Percentiles rank a stretch among this genome's conserved stretches.
Evolutionary conservation across 1,284 basidiomycete species (phyloP).

Genomic region (Ganoderma multipileum): DNA sequence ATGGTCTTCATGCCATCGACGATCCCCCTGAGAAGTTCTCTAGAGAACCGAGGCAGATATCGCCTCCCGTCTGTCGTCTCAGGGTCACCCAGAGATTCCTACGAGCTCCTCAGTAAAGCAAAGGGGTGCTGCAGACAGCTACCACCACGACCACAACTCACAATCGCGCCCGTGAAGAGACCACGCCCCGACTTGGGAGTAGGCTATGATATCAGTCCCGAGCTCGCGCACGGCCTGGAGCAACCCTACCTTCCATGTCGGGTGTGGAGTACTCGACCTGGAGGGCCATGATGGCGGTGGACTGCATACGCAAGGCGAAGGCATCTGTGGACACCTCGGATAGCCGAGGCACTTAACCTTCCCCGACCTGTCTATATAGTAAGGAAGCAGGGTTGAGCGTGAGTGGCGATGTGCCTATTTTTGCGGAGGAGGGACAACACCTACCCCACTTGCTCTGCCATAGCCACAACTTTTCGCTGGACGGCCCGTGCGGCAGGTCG

Average conservation of each 20-base stretch:
- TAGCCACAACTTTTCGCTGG: constrained; percentile 37
- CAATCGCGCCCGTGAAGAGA: constrained; percentile 62
- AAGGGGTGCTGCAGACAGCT: background rate
- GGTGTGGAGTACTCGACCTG: constrained; percentile 52
- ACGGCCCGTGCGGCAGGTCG: no score
- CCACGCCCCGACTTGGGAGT: constrained; percentile 52
- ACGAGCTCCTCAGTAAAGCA: background rate
- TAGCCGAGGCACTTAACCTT: constrained; percentile 51
- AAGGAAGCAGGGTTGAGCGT: background rate
- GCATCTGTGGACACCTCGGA: constrained; percentile 51
- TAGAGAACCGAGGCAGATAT: constrained; percentile 38
- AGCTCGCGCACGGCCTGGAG: constrained; percentile 41
- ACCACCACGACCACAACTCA: no score
- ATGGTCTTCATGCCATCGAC: background rate
- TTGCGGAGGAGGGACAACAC: constrained; percentile 7
- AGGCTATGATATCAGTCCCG: constrained; percentile 46
- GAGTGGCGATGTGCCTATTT: background rate
- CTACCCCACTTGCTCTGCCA: constrained; percentile 44
- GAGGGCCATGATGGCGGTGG: constrained; percentile 48
- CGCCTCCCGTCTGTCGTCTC: constrained; percentile 53
- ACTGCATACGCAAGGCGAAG: constrained; percentile 51
- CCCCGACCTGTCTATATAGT: constrained; percentile 41
- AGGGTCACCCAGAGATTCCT: constrained; percentile 59
- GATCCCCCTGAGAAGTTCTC: constrained; percentile 48
- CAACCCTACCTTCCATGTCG: constrained; percentile 42